These are phyloP conservation scores for Marasmius oreades DNA, from an alignment of 1,284 basidiomycete species.

Conservation along the genomic window DNA sequence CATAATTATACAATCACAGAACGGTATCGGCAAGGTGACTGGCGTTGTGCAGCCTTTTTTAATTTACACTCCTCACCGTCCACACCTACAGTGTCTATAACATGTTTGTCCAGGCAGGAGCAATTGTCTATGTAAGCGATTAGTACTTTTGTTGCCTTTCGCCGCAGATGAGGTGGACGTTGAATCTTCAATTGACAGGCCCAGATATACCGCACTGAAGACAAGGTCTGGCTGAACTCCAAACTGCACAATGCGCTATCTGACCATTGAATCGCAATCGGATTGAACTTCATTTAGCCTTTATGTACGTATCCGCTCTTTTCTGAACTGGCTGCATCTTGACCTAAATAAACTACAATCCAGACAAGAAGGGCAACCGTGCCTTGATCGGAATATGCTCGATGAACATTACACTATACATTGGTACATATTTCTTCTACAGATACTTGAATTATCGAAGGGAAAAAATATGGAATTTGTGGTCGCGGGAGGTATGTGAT, in stretches of 20 bases:
- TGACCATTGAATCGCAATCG: neutral
- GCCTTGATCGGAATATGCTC: conserved; percentile 38
- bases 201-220: conserved; percentile 44
- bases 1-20: conserved; percentile 22
- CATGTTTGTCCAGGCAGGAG: conserved; percentile 59
- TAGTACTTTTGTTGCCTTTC: neutral
- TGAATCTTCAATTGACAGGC: conserved; percentile 23
- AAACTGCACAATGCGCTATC: too few relatives aligned
- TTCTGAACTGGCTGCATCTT: neutral
- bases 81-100: conserved; percentile 43
- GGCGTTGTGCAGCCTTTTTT: neutral
- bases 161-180: too few relatives aligned
- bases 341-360: neutral
- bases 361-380: conserved; percentile 46
- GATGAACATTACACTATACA: conserved; percentile 50
- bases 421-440: conserved; percentile 53
- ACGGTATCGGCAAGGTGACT: conserved; percentile 46
- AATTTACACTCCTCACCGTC: neutral
- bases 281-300: conserved; percentile 27
- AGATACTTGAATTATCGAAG: conserved; percentile 46
- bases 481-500: conserved; percentile 43
- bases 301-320: conserved; percentile 35
- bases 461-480: conserved; percentile 49
- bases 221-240: conserved; percentile 28
- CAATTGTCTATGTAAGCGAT: conserved; percentile 43